Base-by-base conservation (phyloP, 805 yeast species). In the Saturnispora ahearnii region DNA sequence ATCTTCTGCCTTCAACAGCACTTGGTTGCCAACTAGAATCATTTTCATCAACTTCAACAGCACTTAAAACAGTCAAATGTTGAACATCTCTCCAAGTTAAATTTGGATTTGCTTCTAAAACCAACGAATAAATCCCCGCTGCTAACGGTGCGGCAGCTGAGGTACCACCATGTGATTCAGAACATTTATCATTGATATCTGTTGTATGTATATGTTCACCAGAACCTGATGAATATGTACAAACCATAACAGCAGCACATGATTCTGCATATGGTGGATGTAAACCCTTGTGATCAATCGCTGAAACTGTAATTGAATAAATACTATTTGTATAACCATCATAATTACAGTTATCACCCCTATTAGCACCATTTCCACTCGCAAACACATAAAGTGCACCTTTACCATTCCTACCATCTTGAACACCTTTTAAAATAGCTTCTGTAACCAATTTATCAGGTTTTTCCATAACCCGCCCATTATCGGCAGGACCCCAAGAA, bases 101-200 rank as follows among this genome's bases (percentile, higher is more conserved):
- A 4, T 82, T 75, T 1, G 96, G 96, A 56, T 95, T 85, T 3
- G 84, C 89, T 57, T 83, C 81, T 46, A 93, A 70, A 2, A 87
- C 87, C 47, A 93, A 71, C 0, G 97, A 78, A 63, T 86, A 88
- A 1, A 93, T 76, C n/a, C 98, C 99, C 0, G 98, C 97, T 0
- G 97, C 98, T 50, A 93, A 73, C 0, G 99, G 99, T 0, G 99
- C 99, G 13, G 99, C 97, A 0, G 99, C 99, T 22, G 98, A 91
- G 0, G 99, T 93, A 21, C 99, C 99, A 10, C 97, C 96, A 65
- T 93, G 99, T 26, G 58, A 65, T 36, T 74, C 74, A 2, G 95
- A 71, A 65, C 99, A 93, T 56, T 70, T 66, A 6, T 76, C 74
- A 45, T 81, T 73, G 41, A 87, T 74, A 62, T 87, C 96, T 2